Conservation (phyloP, 2,329 filamentous ascomycete genomes). For the Botrytis medusae region DNA sequence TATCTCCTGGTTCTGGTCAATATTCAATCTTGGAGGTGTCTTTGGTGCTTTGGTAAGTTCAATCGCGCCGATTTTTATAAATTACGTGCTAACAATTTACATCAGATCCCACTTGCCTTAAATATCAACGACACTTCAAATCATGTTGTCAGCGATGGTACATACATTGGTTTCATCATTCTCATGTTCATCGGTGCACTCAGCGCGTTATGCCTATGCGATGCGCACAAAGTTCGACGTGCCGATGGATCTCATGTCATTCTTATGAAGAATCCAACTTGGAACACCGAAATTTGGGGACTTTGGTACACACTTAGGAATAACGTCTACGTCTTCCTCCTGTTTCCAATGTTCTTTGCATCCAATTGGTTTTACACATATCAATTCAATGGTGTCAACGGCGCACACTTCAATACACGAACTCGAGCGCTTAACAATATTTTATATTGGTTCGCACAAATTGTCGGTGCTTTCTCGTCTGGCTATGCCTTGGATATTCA, state of each 20-base stretch:
- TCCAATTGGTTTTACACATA: conserved; percentile 79
- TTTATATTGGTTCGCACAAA: conserved; percentile 77
- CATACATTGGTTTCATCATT: conserved; percentile 78
- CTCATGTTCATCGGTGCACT: conserved; percentile 70
- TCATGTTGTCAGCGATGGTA: conserved; percentile 64
- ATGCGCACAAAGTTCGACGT: conserved; percentile 64
- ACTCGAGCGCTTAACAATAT: conserved; percentile 71
- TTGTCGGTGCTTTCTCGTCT: conserved; percentile 71
- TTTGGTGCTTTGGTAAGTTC: conserved; percentile 64
- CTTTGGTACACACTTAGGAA: conserved; percentile 67
- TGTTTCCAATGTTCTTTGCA: conserved; percentile 78
- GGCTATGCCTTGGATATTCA: conserved; percentile 67
- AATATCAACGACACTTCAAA: conserved; percentile 58
- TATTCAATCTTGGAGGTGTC: conserved; percentile 87
- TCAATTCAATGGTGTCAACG: conserved; percentile 72
- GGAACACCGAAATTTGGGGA: conserved; percentile 73
- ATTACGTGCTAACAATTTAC: not conserved
- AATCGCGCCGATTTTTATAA: not conserved
- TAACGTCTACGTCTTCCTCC: conserved; percentile 69
- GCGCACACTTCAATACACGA: conserved; percentile 67
- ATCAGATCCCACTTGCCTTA: conserved; percentile 65
- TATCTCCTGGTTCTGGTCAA: conserved; percentile 89
- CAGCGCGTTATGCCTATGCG: conserved; percentile 67
- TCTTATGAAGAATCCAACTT: conserved; percentile 83
- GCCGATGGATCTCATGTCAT: conserved; percentile 76